Percentiles rank a stretch among this genome's conserved stretches.
phyloP scores from a whole-genome alignment of 805 yeast species.

The Suhomyces pyralidae region DNA sequence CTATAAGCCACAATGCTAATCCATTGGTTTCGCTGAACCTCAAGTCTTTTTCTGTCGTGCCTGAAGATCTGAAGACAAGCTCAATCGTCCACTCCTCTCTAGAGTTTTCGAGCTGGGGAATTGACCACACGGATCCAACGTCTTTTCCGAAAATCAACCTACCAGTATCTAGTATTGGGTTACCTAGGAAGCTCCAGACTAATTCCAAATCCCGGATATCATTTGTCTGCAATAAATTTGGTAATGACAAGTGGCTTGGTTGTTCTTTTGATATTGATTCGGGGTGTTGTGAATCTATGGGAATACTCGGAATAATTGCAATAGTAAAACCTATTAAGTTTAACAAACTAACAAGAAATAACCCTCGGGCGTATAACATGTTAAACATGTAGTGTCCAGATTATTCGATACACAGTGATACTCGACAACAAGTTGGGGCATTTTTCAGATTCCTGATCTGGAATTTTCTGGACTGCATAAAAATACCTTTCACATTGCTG shows the following conservation, averaged over 20 bases:
- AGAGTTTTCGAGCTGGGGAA: constrained; percentile 18
- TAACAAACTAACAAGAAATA: neutral
- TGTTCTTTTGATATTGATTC: neutral
- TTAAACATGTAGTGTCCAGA: neutral
- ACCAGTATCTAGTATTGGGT: constrained; percentile 47
- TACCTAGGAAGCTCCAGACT: constrained; percentile 26
- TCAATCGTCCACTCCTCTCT: constrained; percentile 55
- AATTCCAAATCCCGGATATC: constrained; percentile 20
- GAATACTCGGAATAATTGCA: neutral
- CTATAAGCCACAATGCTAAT: constrained; percentile 55
- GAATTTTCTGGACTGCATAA: neutral
- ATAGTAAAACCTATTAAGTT: neutral
- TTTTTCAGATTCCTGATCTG: neutral
- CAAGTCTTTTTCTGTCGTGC: constrained; percentile 30
- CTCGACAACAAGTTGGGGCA: neutral
- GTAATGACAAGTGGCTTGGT: constrained; percentile 26
- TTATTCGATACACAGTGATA: neutral
- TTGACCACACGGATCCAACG: constrained; percentile 49
- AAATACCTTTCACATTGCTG: neutral
- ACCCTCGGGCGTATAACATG: neutral
- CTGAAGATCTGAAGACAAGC: constrained; percentile 59
- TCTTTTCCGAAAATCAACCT: constrained; percentile 38
- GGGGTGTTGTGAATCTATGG: neutral
- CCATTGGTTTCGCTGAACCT: constrained; percentile 45
- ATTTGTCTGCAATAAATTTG: constrained; percentile 29